Percentiles rank a stretch among this genome's conserved stretches.
Conservation (phyloP, 2,329 filamentous ascomycete genomes). For the Domatiomyces catenatus region DNA sequence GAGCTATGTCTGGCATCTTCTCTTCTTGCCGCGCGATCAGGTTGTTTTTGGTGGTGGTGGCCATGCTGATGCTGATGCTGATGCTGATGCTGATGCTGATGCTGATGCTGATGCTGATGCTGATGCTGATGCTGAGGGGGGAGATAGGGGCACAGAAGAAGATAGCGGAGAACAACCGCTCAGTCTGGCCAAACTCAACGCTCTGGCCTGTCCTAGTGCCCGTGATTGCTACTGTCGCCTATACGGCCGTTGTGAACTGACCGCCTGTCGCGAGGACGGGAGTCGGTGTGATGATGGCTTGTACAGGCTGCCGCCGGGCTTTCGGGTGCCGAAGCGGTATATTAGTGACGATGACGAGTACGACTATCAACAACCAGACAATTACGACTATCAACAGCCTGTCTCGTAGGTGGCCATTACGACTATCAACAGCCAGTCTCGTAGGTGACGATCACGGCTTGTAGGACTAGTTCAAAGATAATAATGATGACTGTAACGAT, state of each 20-base stretch:
- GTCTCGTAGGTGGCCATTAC: too few relatives aligned
- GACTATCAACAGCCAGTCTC: too few relatives aligned
- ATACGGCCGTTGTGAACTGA: slow-evolving; percentile 28
- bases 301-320: slow-evolving; percentile 25
- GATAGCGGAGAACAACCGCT: slow-evolving; percentile 11
- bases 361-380: too few relatives aligned
- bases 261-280: slow-evolving; percentile 20
- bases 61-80: too few relatives aligned
- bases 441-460: too few relatives aligned
- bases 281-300: slow-evolving; percentile 24
- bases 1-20: slow-evolving; percentile 36
- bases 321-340: slow-evolving; percentile 24
- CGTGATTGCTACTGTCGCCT: slow-evolving; percentile 31
- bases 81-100: too few relatives aligned
- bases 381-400: too few relatives aligned
- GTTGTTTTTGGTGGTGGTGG: not conserved
- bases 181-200: slow-evolving; percentile 25
- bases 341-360: slow-evolving; percentile 18
- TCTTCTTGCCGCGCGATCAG: slow-evolving; percentile 25
- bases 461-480: too few relatives aligned
- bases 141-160: not conserved
- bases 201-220: slow-evolving; percentile 24
- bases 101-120: too few relatives aligned
- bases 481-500: too few relatives aligned
- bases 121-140: too few relatives aligned